A percentile compares a stretch with the other conserved stretches of the same genome.
phyloP scores from a whole-genome alignment of 176 grass and related monocot genomes.

The Lolium perenne region DNA sequence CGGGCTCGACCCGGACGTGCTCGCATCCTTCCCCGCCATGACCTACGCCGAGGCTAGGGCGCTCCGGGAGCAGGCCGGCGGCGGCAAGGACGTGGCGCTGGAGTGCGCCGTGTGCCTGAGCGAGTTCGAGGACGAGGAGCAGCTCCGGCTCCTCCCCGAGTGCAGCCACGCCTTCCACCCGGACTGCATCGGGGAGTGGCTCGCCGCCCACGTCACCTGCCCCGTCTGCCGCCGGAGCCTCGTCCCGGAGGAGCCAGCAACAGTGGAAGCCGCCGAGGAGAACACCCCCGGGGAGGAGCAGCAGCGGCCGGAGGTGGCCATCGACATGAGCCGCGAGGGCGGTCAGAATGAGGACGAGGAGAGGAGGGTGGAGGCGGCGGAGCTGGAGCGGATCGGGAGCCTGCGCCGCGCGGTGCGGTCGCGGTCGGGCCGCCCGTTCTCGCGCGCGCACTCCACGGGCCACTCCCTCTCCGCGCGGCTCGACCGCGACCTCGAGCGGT shows the following conservation, averaged over 20 bases:
- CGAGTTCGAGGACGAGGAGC: slow-evolving; percentile 78
- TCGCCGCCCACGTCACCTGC: slow-evolving; percentile 69
- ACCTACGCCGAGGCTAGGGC: slow-evolving; percentile 66
- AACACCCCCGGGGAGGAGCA: not conserved
- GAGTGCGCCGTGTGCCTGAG: slow-evolving; percentile 87
- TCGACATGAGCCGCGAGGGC: slow-evolving; percentile 38
- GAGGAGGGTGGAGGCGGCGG: slow-evolving; percentile 49
- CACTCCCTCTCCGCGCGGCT: slow-evolving; percentile 54
- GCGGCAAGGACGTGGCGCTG: slow-evolving; percentile 32
- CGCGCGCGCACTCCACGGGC: slow-evolving; percentile 87
- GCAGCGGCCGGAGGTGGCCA: slow-evolving; percentile 36
- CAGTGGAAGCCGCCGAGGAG: not conserved
- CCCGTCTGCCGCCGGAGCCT: slow-evolving; percentile 81
- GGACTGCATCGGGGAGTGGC: slow-evolving; percentile 88
- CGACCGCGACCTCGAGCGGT: slow-evolving; percentile 60
- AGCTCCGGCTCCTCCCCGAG: slow-evolving; percentile 63
- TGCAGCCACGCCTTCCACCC: slow-evolving; percentile 86
- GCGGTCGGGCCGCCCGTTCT: slow-evolving; percentile 50
- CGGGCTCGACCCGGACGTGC: slow-evolving; percentile 65
- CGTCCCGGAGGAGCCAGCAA: slow-evolving; percentile 18
- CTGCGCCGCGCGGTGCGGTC: slow-evolving; percentile 67
- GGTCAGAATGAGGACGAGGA: not conserved
- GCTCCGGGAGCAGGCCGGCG: slow-evolving; percentile 47
- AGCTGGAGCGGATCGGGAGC: slow-evolving; percentile 83
- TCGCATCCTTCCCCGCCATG: slow-evolving; percentile 78